A percentile compares a stretch with the other conserved stretches of the same genome.
These are phyloP conservation scores for Leccinum imitatum DNA, from an alignment of 768 basidiomycete genomes.

Conservation along the genomic window DNA sequence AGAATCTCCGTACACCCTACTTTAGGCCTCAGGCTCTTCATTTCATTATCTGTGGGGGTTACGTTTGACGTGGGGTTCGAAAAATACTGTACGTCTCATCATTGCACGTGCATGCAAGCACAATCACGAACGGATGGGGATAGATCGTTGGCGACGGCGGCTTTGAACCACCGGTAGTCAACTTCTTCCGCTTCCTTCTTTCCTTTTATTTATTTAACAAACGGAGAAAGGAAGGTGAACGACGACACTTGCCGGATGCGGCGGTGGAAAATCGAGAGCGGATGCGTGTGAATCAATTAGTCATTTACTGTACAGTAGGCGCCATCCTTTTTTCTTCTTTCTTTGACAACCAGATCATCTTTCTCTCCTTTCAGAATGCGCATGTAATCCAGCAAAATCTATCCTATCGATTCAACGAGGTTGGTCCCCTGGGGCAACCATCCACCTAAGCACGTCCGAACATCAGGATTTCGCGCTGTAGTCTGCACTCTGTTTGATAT, in stretches of 20 bases:
- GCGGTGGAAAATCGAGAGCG: not conserved
- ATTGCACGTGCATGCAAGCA: too few species aligned
- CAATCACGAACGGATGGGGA: too few species aligned
- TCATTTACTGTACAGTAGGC: conserved; percentile 23
- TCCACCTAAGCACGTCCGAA: too few species aligned
- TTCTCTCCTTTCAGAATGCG: not conserved
- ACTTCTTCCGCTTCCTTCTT: too few species aligned
- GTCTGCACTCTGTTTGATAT: too few species aligned
- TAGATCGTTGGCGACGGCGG: too few species aligned
- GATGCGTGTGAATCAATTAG: conserved; percentile 21
- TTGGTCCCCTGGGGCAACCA: too few species aligned
- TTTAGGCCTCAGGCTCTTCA: not conserved
- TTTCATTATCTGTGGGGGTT: not conserved
- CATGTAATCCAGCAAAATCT: not conserved
- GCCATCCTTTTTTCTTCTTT: not conserved
- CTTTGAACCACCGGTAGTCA: too few species aligned
- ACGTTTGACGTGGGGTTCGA: not conserved
- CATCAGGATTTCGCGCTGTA: too few species aligned
- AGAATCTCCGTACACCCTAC: not conserved
- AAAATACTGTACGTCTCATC: too few species aligned
- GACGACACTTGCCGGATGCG: conserved; percentile 24
- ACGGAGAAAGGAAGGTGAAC: conserved; percentile 8
- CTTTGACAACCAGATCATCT: not conserved
- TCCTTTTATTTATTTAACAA: not conserved
- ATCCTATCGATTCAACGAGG: too few species aligned